phyloP scores from a whole-genome alignment of 805 yeast genomes.

The Candida sithepensis region DNA sequence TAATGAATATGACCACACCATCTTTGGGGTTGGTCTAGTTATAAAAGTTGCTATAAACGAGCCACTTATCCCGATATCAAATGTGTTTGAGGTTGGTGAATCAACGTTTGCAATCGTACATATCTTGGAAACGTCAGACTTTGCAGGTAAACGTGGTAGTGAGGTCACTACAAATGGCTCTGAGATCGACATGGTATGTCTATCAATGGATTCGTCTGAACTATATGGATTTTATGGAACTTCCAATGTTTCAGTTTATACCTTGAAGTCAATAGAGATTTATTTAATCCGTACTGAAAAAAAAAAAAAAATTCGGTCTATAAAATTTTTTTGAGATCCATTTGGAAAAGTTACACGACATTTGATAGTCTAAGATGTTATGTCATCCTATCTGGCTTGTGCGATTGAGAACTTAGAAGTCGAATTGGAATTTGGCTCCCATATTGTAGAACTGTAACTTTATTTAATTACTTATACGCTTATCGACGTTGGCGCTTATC shows the following conservation, averaged over 20 bases:
- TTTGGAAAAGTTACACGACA: neutral
- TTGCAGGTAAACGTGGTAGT: constrained; percentile 30
- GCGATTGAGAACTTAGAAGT: too few species aligned
- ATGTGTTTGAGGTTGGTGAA: constrained; percentile 30
- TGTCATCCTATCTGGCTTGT: neutral
- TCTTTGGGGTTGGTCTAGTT: constrained; percentile 53
- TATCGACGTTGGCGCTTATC: too few species aligned
- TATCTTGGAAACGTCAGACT: constrained; percentile 15
- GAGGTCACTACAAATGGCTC: constrained; percentile 33
- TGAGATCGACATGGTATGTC: constrained; percentile 19
- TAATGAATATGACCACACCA: constrained; percentile 52
- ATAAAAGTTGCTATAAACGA: constrained; percentile 49
- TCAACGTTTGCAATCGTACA: constrained; percentile 26
- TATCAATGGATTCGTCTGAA: constrained; percentile 4
- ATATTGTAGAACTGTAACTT: too few species aligned
- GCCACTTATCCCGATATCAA: constrained; percentile 53
- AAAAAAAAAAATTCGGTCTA: neutral
- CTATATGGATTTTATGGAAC: neutral
- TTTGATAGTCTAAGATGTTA: neutral
- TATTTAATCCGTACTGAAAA: neutral
- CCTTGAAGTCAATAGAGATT: neutral
- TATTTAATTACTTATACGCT: too few species aligned
- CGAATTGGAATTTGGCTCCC: too few species aligned
- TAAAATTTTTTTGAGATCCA: neutral
- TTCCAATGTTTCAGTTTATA: too few species aligned